Evolutionary conservation across 1,284 basidiomycete species (phyloP), one percentile per base, ranked within the genome.

Genomic region (Ustilago tritici): DNA sequence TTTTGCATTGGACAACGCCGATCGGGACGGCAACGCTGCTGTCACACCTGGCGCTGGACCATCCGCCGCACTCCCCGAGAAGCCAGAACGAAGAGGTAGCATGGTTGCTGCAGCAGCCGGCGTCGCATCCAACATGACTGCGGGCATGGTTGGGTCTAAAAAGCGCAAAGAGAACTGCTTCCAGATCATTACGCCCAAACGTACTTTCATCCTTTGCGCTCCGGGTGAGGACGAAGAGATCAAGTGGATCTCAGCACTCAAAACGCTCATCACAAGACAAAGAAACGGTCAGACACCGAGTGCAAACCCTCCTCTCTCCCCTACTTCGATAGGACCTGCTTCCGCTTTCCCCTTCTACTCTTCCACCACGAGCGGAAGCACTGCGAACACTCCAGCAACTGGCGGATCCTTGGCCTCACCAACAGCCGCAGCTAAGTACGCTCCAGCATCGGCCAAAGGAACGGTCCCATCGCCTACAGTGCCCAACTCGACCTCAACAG

Each of bases 151-250:
- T 7, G 76, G 65, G 1, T 68, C 67, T 9, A 83, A 71, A 65
- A 82, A 79, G 64, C 69, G 69, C 36, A 82, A 87, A 34, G 87
- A 88, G 52, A 89, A 92, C 85, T 93, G 93, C 59, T 98, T 99
- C 91, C 95, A 97, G 88, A 93, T 99, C 71, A 93, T 99, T 79
- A 98, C 95, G 36, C 95, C 95, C 67, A 95, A 96, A 87, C 90
- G 95, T 64, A 92, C 93, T 28, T 89, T 94, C 73, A 87, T 98
- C 66, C 89, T 98, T 23, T 98, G 95, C 82, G 97, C 96, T 11
- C 96, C 97, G 4, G 92, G 90, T 65, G 97, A 99, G 87, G 97
- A 98, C 81, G 96, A 99, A 81, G 97, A 99, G 88, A 97, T 99
- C 87, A 93, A 93, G 86, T 99, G 97, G 97, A 89, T 99, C 49